Evolutionary conservation across 2,329 filamentous ascomycete species (phyloP), one percentile per base, ranked within the genome.

Genomic region (Mycosphaerella arachidis): DNA sequence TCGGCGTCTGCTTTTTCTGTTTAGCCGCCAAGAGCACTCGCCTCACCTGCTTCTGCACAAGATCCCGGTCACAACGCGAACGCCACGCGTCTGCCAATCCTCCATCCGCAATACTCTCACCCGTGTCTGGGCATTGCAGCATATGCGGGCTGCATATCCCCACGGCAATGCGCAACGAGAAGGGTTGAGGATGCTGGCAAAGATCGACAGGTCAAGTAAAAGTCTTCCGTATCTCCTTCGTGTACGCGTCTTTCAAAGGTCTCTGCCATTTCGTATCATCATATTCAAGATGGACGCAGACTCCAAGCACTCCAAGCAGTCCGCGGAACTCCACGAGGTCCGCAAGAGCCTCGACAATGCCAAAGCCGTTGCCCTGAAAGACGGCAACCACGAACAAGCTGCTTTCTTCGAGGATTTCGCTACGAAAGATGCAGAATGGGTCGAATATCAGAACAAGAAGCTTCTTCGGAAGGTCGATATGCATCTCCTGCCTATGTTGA

Each of bases 401-500:
- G 48, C 50, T 6, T 55, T 56, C 43, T 61, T 61, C 55, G 18
- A 40, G 10, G 37, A 51, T 18, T 62, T 62, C 35, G 53, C 37
- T 6, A 35, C 29, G 5, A 50, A 48, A 48, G 60, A 62, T n/a
- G 46, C 33, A 40, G 60, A 57, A 59, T 59, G 57, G 60, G 43
- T 55, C 40, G 53, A 53, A 37, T 18, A 55, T 16, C 48, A 57
- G 51, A 61, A 55, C 59, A 59, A 57, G 27, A 55, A 53, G 20
- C 75, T 92, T 66, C 82, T 86, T 71, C 82, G 85, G 65, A 91
- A 91, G 75, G 84, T 91, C 55, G 89, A 92, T 70, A 67, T 80
- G 18, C 82, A 87, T 51, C 59, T 91, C 73, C 77, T 90, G 58
- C 87, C 87, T 0, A 85, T 86, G 76, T 77, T 91, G 60, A 83